phyloP scores from a whole-genome alignment of 345 rosid genomes.

The Microthlaspi erraticum region DNA sequence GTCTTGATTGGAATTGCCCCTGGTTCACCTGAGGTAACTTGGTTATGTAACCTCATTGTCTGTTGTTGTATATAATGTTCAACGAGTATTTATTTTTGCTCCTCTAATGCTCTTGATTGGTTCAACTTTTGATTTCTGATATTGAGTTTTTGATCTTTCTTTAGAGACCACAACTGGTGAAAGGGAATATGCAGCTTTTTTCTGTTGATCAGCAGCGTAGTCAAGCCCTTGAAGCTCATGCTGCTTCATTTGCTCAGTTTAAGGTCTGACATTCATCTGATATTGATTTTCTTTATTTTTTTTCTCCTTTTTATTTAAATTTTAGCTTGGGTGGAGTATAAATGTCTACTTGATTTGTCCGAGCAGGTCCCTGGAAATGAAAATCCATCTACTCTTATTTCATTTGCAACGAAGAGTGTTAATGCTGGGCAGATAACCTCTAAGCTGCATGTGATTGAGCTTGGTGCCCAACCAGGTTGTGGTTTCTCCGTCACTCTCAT shows the following conservation, averaged over 20 bases:
- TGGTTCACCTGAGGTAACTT: conserved; percentile 92
- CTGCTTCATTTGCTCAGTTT: conserved; percentile 94
- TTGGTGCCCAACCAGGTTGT: conserved; percentile 97
- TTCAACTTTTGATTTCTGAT: background rate
- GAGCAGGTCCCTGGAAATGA: conserved; percentile 89
- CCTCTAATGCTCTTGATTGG: background rate
- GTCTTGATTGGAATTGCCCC: conserved; percentile 99
- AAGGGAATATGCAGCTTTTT: conserved; percentile 96
- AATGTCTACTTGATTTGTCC: background rate
- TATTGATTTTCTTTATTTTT: no score
- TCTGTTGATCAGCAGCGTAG: conserved; percentile 98
- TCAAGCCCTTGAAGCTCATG: conserved; percentile 99
- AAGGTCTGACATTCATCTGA: conserved; percentile 52
- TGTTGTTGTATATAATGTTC: conserved; percentile 9
- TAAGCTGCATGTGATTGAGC: conserved; percentile 94
- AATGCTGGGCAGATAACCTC: conserved; percentile 95
- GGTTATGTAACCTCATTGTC: conserved; percentile 15
- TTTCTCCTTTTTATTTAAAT: no score
- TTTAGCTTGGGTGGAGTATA: background rate
- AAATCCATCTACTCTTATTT: conserved; percentile 86
- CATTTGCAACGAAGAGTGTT: conserved; percentile 85
- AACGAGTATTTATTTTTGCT: conserved; percentile 16
- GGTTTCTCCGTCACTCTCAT: background rate
- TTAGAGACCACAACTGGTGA: conserved; percentile 90
- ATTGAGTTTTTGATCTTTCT: conserved; percentile 27